Conservation (phyloP, 192 early-diverging fungal species). For the Helicostylum pulchrum region DNA sequence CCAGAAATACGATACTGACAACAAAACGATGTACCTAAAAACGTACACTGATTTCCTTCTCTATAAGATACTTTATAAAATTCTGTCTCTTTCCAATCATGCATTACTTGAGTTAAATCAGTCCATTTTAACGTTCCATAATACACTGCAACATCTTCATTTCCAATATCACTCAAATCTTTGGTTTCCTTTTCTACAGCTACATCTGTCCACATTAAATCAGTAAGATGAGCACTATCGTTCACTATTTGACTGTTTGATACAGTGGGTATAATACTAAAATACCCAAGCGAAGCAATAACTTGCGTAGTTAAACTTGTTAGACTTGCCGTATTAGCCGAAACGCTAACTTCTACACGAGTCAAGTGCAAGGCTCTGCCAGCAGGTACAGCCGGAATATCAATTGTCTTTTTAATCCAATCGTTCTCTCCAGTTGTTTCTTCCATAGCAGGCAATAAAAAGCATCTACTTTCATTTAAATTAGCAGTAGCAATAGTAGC, state of each 20-base stretch:
- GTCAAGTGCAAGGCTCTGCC: not conserved
- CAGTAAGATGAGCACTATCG: not conserved
- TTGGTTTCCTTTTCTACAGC: not conserved
- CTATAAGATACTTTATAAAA: not conserved
- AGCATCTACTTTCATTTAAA: not conserved
- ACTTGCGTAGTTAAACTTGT: not conserved
- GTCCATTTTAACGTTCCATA: not conserved
- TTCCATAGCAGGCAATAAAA: not conserved
- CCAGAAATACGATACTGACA: conserved; percentile 1
- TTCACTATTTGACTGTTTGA: not conserved
- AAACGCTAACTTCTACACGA: not conserved
- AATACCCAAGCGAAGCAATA: not conserved
- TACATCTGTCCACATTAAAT: not conserved
- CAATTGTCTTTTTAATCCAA: conserved; percentile 5
- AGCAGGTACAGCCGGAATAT: not conserved
- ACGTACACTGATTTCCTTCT: not conserved
- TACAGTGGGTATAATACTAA: not conserved
- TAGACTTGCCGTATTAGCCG: not conserved
- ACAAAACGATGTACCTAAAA: conserved; percentile 10
- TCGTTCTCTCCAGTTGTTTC: not conserved
- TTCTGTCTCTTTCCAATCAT: conserved; percentile 1
- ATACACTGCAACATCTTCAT: not conserved
- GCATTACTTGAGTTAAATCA: not conserved
- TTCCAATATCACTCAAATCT: not conserved
- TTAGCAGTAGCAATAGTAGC: not conserved